Conservation (phyloP, 2,329 filamentous ascomycete genomes). For the Fusarium azukiicola region DNA sequence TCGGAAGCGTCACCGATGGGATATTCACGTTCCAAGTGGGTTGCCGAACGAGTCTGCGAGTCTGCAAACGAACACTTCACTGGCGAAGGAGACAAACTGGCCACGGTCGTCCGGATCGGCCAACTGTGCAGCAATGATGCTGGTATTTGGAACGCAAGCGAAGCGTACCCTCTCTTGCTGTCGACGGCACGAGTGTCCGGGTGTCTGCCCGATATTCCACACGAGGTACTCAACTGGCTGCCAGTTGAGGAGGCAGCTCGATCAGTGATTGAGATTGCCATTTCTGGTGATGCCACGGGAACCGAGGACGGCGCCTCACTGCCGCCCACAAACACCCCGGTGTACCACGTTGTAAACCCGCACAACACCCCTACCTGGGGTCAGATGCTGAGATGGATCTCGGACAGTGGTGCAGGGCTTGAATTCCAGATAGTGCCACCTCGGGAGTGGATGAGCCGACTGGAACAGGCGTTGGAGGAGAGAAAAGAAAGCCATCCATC, state of each 20-base stretch:
- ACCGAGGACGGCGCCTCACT: too few species aligned
- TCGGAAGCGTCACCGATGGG: slow-evolving; percentile 62
- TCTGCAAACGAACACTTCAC: slow-evolving; percentile 57
- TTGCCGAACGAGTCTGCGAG: slow-evolving; percentile 63
- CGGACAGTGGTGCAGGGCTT: background rate
- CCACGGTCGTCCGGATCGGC: slow-evolving; percentile 68
- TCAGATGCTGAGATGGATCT: slow-evolving; percentile 49
- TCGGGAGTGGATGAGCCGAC: slow-evolving; percentile 40
- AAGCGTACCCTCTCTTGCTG: slow-evolving; percentile 75
- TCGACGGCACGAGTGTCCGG: slow-evolving; percentile 68
- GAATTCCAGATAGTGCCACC: slow-evolving; percentile 33
- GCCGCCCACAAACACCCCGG: background rate
- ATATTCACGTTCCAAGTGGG: slow-evolving; percentile 67
- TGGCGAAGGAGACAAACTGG: accelerated
- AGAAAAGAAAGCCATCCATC: slow-evolving; percentile 39
- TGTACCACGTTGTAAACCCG: slow-evolving; percentile 53
- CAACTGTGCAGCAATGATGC: slow-evolving; percentile 72
- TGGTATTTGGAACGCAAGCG: slow-evolving; percentile 74
- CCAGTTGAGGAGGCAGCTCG: slow-evolving; percentile 69
- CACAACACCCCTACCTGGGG: slow-evolving; percentile 44
- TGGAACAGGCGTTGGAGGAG: slow-evolving; percentile 33
- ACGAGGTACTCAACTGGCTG: slow-evolving; percentile 68
- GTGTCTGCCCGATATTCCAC: slow-evolving; percentile 46
- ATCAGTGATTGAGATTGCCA: slow-evolving; percentile 62
- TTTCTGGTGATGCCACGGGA: background rate